A percentile compares a stretch with the other conserved stretches of the same genome.
Evolutionary conservation across 2,329 filamentous ascomycete genomes (phyloP).

Genomic region (Ophiostoma pallidulum): DNA sequence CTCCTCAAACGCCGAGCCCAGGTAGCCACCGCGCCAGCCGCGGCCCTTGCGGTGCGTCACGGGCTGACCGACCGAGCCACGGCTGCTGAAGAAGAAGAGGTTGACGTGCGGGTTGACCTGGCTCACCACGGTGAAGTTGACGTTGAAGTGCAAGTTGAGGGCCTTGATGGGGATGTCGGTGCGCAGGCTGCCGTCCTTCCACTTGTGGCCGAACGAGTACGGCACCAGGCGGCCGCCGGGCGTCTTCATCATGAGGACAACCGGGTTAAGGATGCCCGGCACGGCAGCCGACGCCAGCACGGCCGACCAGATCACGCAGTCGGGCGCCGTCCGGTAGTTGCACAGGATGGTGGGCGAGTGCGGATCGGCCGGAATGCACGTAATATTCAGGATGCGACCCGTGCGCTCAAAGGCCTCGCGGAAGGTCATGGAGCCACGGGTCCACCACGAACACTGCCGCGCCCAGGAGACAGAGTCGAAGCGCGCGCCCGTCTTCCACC

Average conservation of each 20-base stretch:
- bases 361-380: slow-evolving; percentile 90
- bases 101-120: slow-evolving; percentile 97
- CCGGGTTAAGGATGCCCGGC: slow-evolving; percentile 88
- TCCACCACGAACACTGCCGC: slow-evolving; percentile 76
- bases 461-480: slow-evolving; percentile 96
- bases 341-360: slow-evolving; percentile 86
- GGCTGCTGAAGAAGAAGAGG: slow-evolving; percentile 95
- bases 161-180: slow-evolving; percentile 94
- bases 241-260: slow-evolving; percentile 86
- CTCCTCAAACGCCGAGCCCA: slow-evolving; percentile 85
- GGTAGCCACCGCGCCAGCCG: slow-evolving; percentile 91
- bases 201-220: slow-evolving; percentile 97
- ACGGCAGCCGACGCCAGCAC: slow-evolving; percentile 91
- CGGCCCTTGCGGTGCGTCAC: slow-evolving; percentile 89
- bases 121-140: slow-evolving; percentile 86
- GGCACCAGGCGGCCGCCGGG: slow-evolving; percentile 54
- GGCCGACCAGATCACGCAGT: slow-evolving; percentile 98
- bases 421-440: slow-evolving; percentile 84
- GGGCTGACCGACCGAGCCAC: slow-evolving; percentile 82
- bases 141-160: slow-evolving; percentile 93
- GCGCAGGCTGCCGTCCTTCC: slow-evolving; percentile 91
- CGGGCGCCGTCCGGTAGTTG: slow-evolving; percentile 89
- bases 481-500: slow-evolving; percentile 86
- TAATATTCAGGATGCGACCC: slow-evolving; percentile 88
- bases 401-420: slow-evolving; percentile 89